Base-by-base conservation (phyloP, 1,284 basidiomycete genomes). In the Sporisorium reilianum region DNA sequence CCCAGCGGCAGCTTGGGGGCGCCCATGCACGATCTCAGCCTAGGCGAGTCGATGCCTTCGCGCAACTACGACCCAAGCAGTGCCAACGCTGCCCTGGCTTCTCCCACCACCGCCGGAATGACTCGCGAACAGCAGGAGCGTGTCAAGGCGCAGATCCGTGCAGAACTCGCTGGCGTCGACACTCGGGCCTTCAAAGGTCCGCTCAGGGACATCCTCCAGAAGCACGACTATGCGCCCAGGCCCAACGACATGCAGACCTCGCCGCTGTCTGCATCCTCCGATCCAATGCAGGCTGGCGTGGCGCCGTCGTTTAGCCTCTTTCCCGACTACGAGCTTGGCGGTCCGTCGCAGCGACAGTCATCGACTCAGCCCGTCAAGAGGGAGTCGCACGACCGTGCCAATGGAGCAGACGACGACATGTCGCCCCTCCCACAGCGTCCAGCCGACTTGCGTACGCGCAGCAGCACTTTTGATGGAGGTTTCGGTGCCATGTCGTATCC, bases 141-240 rank as follows among this genome's bases (percentile, higher is more conserved):
- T 2, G 64, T 70, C 46, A 71, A 68, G 44, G 63, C 65, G 5
- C 77, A 79, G 51, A 67, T 79, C 25, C 60, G 75, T 1, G 63
- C 58, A 38, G 79, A 80, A 32, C 72, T 80, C 2, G 68, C 65
- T 3, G 77, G 76, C 32, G 76, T 81, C 44, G 79, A 81, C 56
- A 63, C 65, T 20, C 58, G 79, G 1, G 78, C 78, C 26, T 69
- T 81, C 60, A 69, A 71, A 42, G 79, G 79, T 22, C 79, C 75
- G 9, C 50, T 81, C 36, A 61, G 78, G 7, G 75, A 76, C 34
- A 77, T 79, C 22, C 42, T 77, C 7, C 78, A 80, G 48, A 66
- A 75, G 45, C 62, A 68, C 12, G 58, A 68, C 51, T 72, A 65
- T 34, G 63, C 63, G 18, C 65, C 63, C 10, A 46, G 58, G 18